Evolutionary conservation across 495 filamentous ascomycete genomes (phyloP).

Genomic region (Gamarada debralockiae): DNA sequence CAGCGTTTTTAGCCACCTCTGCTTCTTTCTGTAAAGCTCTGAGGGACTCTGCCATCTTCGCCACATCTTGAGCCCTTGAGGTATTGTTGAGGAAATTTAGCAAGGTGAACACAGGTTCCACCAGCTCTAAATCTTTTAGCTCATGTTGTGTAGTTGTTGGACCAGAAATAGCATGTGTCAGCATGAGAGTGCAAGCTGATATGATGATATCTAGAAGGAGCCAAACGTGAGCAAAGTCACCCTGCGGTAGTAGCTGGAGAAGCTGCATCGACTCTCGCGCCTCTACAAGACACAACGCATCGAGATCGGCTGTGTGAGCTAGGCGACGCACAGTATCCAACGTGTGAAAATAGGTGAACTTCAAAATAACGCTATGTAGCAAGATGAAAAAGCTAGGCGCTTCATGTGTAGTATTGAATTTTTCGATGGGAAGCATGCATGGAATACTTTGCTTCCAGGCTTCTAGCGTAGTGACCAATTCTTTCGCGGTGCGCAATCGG

Average conservation of each 20-base stretch:
- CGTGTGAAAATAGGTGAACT: constrained; percentile 19
- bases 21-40: constrained; percentile 20
- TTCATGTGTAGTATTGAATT: constrained; percentile 19
- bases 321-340: constrained; percentile 19
- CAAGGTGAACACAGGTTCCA: constrained; percentile 20
- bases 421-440: constrained; percentile 31
- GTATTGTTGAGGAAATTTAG: constrained; percentile 20
- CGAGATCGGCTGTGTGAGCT: constrained; percentile 19
- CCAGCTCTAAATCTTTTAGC: constrained; percentile 20
- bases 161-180: constrained; percentile 19
- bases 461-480: constrained; percentile 86
- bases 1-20: constrained; percentile 18
- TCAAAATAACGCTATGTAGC: constrained; percentile 21
- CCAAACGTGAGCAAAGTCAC: constrained; percentile 20
- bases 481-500: constrained; percentile 87
- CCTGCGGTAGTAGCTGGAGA: constrained; percentile 18
- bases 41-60: constrained; percentile 18
- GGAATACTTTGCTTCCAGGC: constrained; percentile 94
- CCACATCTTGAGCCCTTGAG: constrained; percentile 20
- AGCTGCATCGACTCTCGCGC: constrained; percentile 19
- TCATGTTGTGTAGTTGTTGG: constrained; percentile 20
- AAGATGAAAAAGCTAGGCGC: constrained; percentile 20
- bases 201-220: constrained; percentile 19
- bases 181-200: constrained; percentile 19
- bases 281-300: constrained; percentile 19